These are phyloP conservation scores for Hypholoma fasciculare DNA, from an alignment of 768 basidiomycete species.

Conservation along the genomic window DNA sequence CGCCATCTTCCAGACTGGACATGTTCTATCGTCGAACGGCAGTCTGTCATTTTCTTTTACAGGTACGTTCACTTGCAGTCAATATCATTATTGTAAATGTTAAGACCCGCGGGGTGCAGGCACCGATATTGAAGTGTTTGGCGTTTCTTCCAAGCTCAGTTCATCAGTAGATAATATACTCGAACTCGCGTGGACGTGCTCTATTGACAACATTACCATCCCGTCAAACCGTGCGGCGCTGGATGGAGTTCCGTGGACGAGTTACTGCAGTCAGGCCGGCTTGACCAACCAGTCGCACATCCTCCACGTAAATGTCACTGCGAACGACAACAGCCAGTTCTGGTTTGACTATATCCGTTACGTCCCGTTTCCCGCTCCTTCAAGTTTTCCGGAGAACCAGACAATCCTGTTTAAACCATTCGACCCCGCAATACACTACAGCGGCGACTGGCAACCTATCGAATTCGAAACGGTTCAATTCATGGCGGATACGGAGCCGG, in stretches of 20 bases:
- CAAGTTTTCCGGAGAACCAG: background rate
- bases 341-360: slow-evolving; percentile 6
- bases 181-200: background rate
- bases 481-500: background rate
- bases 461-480: background rate
- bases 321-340: background rate
- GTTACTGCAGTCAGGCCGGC: background rate
- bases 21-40: slow-evolving; percentile 1
- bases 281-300: background rate
- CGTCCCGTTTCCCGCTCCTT: background rate
- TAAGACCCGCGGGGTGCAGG: background rate
- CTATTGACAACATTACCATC: background rate
- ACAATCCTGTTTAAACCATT: background rate
- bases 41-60: background rate
- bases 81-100: background rate
- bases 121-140: background rate
- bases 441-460: background rate
- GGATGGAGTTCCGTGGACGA: slow-evolving; percentile 3
- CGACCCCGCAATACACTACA: background rate
- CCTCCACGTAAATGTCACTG: background rate
- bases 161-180: background rate
- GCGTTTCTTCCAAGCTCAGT: slow-evolving; percentile 1
- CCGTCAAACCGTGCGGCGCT: background rate
- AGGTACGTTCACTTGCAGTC: background rate
- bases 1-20: slow-evolving; percentile 1